phyloP scores from a whole-genome alignment of 768 basidiomycete species.

The Leccinum truebloodii region DNA sequence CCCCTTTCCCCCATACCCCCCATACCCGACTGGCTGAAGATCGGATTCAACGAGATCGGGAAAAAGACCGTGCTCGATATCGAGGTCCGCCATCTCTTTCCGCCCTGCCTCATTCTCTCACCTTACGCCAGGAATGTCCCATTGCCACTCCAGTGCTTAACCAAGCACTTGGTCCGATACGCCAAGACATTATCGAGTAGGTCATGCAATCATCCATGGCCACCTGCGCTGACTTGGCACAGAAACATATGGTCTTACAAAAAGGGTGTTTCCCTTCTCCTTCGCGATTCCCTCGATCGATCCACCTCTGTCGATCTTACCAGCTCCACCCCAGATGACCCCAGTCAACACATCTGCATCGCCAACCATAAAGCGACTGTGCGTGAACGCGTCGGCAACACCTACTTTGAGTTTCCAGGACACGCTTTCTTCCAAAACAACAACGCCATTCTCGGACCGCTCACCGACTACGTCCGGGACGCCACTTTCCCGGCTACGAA shows the following conservation, averaged over 20 bases:
- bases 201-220: constrained; percentile 17
- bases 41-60: constrained; percentile 87
- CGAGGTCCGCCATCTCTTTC: constrained; percentile 55
- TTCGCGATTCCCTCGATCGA: constrained; percentile 76
- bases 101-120: neutral
- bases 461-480: constrained; percentile 81
- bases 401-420: constrained; percentile 81
- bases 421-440: constrained; percentile 99
- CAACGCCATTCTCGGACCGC: constrained; percentile 82
- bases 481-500: constrained; percentile 55
- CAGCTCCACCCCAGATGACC: constrained; percentile 35
- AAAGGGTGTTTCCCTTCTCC: constrained; percentile 84
- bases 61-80: constrained; percentile 82
- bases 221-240: constrained; percentile 10
- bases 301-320: constrained; percentile 25
- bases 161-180: constrained; percentile 55
- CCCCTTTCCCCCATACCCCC: constrained; percentile 1
- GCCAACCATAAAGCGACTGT: constrained; percentile 80
- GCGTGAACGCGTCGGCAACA: constrained; percentile 81
- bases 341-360: constrained; percentile 72
- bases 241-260: constrained; percentile 83
- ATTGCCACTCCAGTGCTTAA: constrained; percentile 86
- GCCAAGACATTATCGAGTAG: constrained; percentile 69
- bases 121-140: constrained; percentile 71
- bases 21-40: constrained; percentile 72